phyloP scores from a whole-genome alignment of 176 grass and related monocot genomes.

The Triticum turgidum region DNA sequence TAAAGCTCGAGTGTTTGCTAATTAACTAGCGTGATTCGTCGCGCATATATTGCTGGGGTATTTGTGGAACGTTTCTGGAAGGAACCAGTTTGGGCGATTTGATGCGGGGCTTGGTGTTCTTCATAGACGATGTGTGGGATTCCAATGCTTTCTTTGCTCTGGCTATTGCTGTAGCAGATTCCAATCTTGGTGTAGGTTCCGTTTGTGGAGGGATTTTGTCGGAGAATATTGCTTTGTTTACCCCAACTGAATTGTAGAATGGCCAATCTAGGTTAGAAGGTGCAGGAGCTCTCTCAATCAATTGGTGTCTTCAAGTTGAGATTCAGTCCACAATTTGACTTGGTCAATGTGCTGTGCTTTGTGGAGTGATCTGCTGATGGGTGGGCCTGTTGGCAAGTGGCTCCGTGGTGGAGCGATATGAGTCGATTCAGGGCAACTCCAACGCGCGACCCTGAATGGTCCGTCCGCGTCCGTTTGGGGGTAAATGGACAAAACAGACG shows the following conservation, averaged over 20 bases:
- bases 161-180: constrained; percentile 1
- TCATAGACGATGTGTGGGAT: neutral
- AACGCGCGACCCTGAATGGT: too few relatives aligned
- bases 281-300: neutral
- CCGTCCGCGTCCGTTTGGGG: too few relatives aligned
- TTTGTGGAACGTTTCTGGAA: neutral
- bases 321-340: too few relatives aligned
- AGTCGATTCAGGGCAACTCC: too few relatives aligned
- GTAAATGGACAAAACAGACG: too few relatives aligned
- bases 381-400: too few relatives aligned
- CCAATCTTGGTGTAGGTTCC: neutral
- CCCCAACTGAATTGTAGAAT: neutral
- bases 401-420: too few relatives aligned
- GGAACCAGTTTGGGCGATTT: neutral
- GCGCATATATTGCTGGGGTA: neutral
- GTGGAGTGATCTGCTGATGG: too few relatives aligned
- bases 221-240: neutral
- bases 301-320: too few relatives aligned
- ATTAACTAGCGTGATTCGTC: neutral
- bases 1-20: neutral
- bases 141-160: neutral
- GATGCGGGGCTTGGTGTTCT: neutral
- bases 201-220: neutral
- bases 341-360: too few relatives aligned
- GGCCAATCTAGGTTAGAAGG: neutral